Percentiles rank a stretch among this genome's conserved stretches.
phyloP scores from a whole-genome alignment of 23 red algal species.

The Gracilaria vermiculophylla region DNA sequence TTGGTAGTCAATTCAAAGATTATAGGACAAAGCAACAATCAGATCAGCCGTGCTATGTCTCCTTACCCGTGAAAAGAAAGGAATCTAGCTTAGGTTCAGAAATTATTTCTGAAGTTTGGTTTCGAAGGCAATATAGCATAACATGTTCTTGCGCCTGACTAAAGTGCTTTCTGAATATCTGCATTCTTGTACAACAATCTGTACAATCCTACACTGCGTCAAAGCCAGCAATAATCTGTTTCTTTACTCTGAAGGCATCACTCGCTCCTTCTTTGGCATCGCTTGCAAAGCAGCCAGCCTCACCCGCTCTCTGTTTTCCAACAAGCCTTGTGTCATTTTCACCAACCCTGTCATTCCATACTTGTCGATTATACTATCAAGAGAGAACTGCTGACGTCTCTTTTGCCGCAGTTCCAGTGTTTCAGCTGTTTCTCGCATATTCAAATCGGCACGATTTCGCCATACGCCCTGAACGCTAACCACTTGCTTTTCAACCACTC shows the following conservation, averaged over 20 bases:
- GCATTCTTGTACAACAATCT: no score
- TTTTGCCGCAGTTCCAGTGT: constrained; percentile 8
- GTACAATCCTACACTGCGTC: background rate
- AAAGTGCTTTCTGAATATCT: background rate
- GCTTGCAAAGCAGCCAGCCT: constrained; percentile 21
- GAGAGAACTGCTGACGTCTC: constrained; percentile 21
- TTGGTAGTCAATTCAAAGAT: no score
- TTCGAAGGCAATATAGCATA: no score
- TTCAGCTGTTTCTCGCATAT: background rate
- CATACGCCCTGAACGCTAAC: constrained; percentile 70
- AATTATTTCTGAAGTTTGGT: no score
- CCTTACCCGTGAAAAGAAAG: no score
- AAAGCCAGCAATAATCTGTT: background rate
- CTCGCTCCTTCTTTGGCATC: constrained; percentile 46
- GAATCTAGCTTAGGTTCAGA: no score
- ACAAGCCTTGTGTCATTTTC: constrained; percentile 37
- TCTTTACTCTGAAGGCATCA: constrained; percentile 49
- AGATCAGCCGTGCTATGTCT: no score
- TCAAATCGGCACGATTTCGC: constrained; percentile 27
- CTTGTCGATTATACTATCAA: constrained; percentile 43
- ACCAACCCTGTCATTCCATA: constrained; percentile 46
- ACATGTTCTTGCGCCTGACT: no score
- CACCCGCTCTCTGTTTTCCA: constrained; percentile 19
- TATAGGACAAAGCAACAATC: no score
- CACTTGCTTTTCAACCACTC: constrained; percentile 34